phyloP scores from a whole-genome alignment of 805 yeast genomes.

The Wickerhamiella vanderwaltii region DNA sequence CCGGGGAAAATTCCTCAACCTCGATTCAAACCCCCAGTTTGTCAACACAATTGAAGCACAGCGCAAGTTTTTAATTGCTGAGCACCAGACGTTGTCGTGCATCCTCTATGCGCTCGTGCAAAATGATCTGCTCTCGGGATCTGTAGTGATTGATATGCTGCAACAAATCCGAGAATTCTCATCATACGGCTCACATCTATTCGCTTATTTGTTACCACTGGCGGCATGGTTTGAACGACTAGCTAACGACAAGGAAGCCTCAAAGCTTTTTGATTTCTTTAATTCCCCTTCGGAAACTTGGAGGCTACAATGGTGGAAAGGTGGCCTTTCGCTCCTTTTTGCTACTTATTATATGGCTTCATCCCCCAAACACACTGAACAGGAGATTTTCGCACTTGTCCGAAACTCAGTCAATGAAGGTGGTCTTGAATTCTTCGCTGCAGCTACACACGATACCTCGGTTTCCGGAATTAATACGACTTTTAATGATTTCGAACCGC shows the following conservation, averaged over 20 bases:
- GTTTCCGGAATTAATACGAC: conserved; percentile 12
- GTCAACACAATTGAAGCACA: conserved; percentile 42
- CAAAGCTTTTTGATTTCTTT: conserved; percentile 7
- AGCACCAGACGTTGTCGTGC: conserved; percentile 64
- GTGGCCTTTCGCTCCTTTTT: conserved; percentile 21
- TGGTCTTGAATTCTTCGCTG: conserved; percentile 30
- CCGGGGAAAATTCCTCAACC: conserved; percentile 42
- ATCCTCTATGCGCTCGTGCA: conserved; percentile 42
- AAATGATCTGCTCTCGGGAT: conserved; percentile 28
- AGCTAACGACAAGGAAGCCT: neutral
- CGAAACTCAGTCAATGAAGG: conserved; percentile 27
- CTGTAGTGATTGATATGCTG: conserved; percentile 33
- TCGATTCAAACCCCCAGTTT: conserved; percentile 33
- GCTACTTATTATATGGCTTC: conserved; percentile 9
- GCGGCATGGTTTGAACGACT: conserved; percentile 13
- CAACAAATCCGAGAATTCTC: conserved; percentile 37
- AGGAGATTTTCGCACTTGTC: conserved; percentile 21
- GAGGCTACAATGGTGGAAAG: conserved; percentile 23
- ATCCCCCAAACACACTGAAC: conserved; percentile 14
- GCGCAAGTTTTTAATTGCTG: conserved; percentile 47
- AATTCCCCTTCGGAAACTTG: conserved; percentile 14
- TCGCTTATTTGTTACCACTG: conserved; percentile 52
- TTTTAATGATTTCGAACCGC: conserved; percentile 20
- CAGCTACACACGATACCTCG: conserved; percentile 27
- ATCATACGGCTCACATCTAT: conserved; percentile 46